Conservation (phyloP, 1,284 basidiomycete species). For the Pholiota adiposa region DNA sequence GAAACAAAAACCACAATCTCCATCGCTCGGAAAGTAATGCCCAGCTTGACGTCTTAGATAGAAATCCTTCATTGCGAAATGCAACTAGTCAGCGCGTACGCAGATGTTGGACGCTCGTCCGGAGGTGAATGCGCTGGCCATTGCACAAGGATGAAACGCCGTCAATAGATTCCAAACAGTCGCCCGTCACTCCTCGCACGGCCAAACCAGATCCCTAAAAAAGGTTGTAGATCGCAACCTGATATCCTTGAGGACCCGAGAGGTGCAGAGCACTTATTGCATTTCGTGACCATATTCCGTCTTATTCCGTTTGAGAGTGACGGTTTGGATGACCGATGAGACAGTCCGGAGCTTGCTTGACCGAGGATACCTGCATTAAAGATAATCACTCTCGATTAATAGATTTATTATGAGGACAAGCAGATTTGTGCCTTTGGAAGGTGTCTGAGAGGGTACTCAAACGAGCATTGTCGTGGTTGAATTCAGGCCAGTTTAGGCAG, state of each 20-base stretch:
- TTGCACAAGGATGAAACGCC: neutral
- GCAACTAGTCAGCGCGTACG: neutral
- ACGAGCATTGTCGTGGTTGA: neutral
- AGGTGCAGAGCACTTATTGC: too few relatives aligned
- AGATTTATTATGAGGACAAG: too few relatives aligned
- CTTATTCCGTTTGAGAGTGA: too few relatives aligned
- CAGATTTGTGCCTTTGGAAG: too few relatives aligned
- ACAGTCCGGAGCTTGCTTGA: too few relatives aligned
- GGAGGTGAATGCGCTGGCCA: neutral
- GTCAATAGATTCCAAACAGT: neutral
- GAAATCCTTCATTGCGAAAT: neutral
- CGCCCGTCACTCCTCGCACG: neutral
- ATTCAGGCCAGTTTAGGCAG: neutral
- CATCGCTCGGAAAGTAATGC: too few relatives aligned
- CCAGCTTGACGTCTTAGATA: too few relatives aligned
- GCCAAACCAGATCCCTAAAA: neutral
- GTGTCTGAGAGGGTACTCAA: too few relatives aligned
- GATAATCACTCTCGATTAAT: too few relatives aligned
- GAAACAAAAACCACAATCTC: neutral
- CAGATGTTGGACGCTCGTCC: neutral
- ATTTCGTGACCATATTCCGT: neutral
- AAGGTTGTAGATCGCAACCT: neutral
- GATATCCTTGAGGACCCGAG: too few relatives aligned
- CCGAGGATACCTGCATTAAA: too few relatives aligned
- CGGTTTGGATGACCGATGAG: too few relatives aligned